phyloP scores from a whole-genome alignment of 2,329 filamentous ascomycete species.

The Talaromyces sp. region DNA sequence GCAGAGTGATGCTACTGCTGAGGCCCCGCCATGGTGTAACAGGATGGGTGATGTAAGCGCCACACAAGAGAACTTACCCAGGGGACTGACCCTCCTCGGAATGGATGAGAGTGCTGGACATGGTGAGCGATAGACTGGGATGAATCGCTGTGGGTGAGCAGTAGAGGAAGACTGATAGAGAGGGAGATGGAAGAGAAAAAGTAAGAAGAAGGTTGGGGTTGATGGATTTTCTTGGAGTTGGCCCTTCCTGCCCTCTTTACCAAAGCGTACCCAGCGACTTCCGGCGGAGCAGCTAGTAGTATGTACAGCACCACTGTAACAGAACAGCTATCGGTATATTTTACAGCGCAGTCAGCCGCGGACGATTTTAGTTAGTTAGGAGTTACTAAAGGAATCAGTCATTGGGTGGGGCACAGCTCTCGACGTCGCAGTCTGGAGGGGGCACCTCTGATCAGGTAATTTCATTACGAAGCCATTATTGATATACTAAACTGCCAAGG shows the following conservation, averaged over 20 bases:
- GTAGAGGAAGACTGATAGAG: not conserved
- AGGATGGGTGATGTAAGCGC: constrained; percentile 39
- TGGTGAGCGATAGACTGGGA: constrained; percentile 25
- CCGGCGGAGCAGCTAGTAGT: constrained; percentile 14
- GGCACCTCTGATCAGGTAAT: not conserved
- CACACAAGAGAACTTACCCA: constrained; percentile 46
- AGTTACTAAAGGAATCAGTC: constrained; percentile 10
- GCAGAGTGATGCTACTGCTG: constrained; percentile 2
- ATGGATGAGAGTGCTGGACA: constrained; percentile 53
- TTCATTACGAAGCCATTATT: constrained; percentile 1
- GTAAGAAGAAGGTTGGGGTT: constrained; percentile 6
- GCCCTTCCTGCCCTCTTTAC: not conserved
- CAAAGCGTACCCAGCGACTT: constrained; percentile 18
- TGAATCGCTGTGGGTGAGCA: not conserved
- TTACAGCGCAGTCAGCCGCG: not conserved
- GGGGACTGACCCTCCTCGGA: constrained; percentile 49
- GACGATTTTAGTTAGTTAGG: not conserved
- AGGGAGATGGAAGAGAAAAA: not conserved
- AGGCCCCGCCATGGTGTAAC: constrained; percentile 14
- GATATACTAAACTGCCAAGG: not conserved
- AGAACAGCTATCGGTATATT: not conserved
- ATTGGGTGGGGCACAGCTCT: constrained; percentile 15
- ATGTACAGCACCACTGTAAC: not conserved
- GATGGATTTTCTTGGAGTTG: not conserved
- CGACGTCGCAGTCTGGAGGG: not conserved